Base-by-base conservation (phyloP, 176 grass and related monocot genomes). In the Leersia perrieri region DNA sequence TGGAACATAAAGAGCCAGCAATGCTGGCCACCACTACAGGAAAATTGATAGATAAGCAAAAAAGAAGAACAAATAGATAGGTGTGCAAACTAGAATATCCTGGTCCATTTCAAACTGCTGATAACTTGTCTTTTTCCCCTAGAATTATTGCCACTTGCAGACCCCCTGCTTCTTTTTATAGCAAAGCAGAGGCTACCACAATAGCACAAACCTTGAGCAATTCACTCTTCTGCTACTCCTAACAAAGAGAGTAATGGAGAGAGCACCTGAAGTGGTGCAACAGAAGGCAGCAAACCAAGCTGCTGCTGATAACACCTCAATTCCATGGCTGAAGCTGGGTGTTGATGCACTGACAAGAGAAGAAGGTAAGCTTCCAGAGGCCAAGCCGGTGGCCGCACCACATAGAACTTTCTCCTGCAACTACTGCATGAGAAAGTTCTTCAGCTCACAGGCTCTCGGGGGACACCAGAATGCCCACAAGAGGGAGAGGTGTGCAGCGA, bases 391-490 rank as follows among this genome's bases (percentile, higher is more conserved):
- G 51, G 61, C 73, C 22, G 35, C 73, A 20, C 64, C 83, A 26
- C 94, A 87, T 29, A 89, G 92, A 74, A 97, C 78, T 23, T 93
- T 97, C 86, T 91, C 94, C 41, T 97, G 94, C 87, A 93, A 97
- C 81, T 97, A 90, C 84, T 97, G 91, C 88, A 91, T 89, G 88
- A 90, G 84, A 62, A 97, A 93, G 81, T 97, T 97, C 77, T 93
- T 91, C 88, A 97, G 91, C 30, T 97, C 91, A 0, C 94, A 97
- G 84, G 94, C 94, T 14, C 87, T 97, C 38, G 94, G 94, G 0
- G 94, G 94, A 15, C 94, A 97, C 71, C 94, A 97, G 76, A 93
- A 97, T 73, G 94, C 94, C 36, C 94, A 97, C 84, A 97, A 91
- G 84, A 93, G 81, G 89, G 94, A 97, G 86, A 89, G 91, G 73